Conservation (phyloP, 306 rosid genomes). For the Sicyos baderoa region DNA sequence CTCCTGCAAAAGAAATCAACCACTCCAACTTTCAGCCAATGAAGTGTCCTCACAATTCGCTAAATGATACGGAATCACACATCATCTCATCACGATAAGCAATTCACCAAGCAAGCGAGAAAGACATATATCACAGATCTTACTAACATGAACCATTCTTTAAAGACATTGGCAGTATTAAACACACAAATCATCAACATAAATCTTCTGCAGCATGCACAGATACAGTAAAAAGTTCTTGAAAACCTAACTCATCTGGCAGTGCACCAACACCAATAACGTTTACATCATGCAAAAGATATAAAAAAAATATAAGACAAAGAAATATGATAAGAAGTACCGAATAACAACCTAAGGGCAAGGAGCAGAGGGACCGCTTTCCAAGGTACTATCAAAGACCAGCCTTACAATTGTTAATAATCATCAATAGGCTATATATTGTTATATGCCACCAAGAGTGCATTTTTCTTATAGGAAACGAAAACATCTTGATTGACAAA, state of each 20-base stretch:
- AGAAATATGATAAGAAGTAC: neutral
- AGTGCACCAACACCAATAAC: neutral
- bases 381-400: neutral
- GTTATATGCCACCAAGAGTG: neutral
- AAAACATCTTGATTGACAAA: too few relatives aligned
- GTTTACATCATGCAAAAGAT: neutral
- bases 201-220: neutral
- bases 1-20: slow-evolving; percentile 36
- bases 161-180: slow-evolving; percentile 4
- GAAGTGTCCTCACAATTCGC: neutral
- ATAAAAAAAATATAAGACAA: neutral
- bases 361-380: neutral
- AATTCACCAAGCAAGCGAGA: neutral
- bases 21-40: slow-evolving; percentile 10
- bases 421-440: neutral
- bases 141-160: neutral
- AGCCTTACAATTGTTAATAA: neutral
- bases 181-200: neutral
- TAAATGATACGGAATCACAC: neutral
- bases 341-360: neutral
- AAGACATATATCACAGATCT: neutral
- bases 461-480: too few relatives aligned
- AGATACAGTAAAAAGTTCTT: neutral
- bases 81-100: neutral
- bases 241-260: neutral